These are phyloP conservation scores for Blastomyces percursus DNA, from an alignment of 2,329 filamentous ascomycete species.

Conservation along the genomic window DNA sequence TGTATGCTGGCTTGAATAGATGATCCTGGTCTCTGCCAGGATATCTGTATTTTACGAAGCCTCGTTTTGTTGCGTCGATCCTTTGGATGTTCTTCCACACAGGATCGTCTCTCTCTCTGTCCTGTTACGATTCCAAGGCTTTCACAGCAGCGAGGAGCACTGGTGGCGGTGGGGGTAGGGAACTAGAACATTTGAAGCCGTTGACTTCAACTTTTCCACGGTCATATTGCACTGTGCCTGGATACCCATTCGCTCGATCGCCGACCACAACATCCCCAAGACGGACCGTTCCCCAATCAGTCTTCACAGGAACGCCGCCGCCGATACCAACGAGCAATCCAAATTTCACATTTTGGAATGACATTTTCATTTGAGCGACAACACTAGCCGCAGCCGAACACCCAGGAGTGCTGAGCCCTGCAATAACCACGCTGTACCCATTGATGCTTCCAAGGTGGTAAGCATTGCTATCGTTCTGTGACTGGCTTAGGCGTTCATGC, in stretches of 20 bases:
- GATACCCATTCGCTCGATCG: too few relatives aligned
- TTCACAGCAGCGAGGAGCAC: neutral
- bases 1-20: neutral
- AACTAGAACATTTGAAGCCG: neutral
- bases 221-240: neutral
- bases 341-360: neutral
- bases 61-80: neutral
- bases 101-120: neutral
- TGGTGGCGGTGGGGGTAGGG: neutral
- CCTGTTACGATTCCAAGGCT: neutral
- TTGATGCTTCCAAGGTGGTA: neutral
- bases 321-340: neutral
- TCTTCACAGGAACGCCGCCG: neutral
- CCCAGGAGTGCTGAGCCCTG: neutral
- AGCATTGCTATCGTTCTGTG: neutral
- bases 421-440: neutral
- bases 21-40: neutral
- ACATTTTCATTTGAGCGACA: neutral
- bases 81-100: neutral
- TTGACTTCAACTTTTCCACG: neutral
- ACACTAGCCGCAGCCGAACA: neutral
- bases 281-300: neutral
- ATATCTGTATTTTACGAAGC: neutral
- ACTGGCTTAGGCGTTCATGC: neutral
- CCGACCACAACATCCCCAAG: slow-evolving; percentile 2